Evolutionary conservation across 352 stramenopile genomes (phyloP), one percentile per base, ranked within the genome.

Genomic region (Globisporangium alternatum): DNA sequence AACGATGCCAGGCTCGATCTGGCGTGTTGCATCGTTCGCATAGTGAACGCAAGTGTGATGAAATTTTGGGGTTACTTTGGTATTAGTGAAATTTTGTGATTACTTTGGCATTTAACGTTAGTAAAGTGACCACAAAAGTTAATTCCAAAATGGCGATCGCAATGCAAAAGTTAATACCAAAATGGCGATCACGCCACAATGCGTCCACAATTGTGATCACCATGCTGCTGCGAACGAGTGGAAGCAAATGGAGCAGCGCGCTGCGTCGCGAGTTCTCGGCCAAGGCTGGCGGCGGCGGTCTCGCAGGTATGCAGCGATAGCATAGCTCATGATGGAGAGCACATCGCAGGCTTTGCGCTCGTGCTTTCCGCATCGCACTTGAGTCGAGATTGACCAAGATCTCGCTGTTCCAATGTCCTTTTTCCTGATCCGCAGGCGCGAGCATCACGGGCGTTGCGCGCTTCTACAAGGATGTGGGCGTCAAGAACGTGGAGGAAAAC

Each of bases 391-490:
- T 45, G 52, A 58, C 52, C 31, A 45, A 58, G 31, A 58, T 45
- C 19, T 45, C 30, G 30, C 15, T 15, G 35, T 41, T 41, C 35
- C 35, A 5, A 41, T 41, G 35, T 1, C 44, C 5, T 33, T 4
- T n/a, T 9, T 59, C 44, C 39, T 47, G 15, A 37, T 44, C 15
- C 39, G 28, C 39, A 87, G 81, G 86, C n/a, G 79, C 85, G 19
- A 93, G 87, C 67, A 92, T 95, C 67, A 88, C 80, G n/a, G 87
- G 87, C 45, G 70, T 78, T 1, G 62, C 83, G 67, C 83, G 87
- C 56, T 96, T 96, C 57, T 96, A 93, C 74, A 89, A 94, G 68
- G 74, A 90, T 13, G 86, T 93, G 21, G 75, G 70, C 60, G 83
- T 96, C 5, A 70, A 83, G 53, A 69, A 81, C n/a, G 74, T 89